Evolutionary conservation across 2,329 filamentous ascomycete genomes (phyloP), one percentile per base, ranked within the genome.

Genomic region (Lachnellula suecica): DNA sequence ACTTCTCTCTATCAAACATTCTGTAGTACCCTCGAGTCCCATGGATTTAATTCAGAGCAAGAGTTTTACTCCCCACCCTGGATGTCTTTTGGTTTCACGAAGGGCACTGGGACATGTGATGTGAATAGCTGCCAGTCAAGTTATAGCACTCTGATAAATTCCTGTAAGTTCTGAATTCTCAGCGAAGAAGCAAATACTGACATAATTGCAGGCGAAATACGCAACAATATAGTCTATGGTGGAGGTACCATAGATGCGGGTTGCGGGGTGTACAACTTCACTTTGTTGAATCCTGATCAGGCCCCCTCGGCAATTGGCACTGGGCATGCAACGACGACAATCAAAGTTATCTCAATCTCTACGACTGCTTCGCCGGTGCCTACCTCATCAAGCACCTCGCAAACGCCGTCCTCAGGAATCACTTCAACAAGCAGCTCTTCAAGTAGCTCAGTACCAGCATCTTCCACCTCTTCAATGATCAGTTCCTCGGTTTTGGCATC

Each of bases 211-310:
- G 51, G 47, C 25, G 31, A n/a, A 13, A 22, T 52, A 34, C 34
- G 35, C 2, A 52, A 56, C 29, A 25, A 52, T 20, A 54, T 47
- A 5, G 41, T 58, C 11, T 54, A 31, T 13, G 55, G 55, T 4
- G 42, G 35, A 15, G 52, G 55, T 10, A 51, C 37, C 41, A 13
- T 58, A 1, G 46, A 51, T 6, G 44, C 46, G 2, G 42, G 38
- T 10, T 58, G 55, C 15, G 55, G 51, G 23, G 44, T 24, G 3
- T 57, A 52, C 31, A 54, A 57, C 37, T 49, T 52, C 25, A 57
- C 54, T 2, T 48, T 54, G 25, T 52, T 31, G 43, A 37, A 47
- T 6, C 20, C 51, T 0, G 29, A 22, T n/a, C 20, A 42, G 17
- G 6, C 11, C 17, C 13, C 40, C 13, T 17, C 11, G 2, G n/a